Evolutionary conservation across 1,284 basidiomycete genomes (phyloP).

Genomic region (Austroboletus novae-zelandiae): DNA sequence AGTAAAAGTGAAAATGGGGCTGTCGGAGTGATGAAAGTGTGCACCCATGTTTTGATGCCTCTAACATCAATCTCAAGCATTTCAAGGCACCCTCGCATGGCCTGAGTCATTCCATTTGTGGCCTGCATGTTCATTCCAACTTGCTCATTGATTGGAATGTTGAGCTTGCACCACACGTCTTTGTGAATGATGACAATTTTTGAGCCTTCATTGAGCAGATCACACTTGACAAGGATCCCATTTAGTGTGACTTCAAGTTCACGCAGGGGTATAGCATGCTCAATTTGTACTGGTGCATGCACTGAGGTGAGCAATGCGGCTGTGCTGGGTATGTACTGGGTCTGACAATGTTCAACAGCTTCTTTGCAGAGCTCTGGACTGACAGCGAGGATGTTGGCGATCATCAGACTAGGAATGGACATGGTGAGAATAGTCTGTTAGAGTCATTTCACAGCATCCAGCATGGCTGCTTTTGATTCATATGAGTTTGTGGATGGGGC

Average conservation of each 20-base stretch:
- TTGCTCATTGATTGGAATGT: no score
- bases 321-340: not conserved
- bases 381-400: slow-evolving; percentile 12
- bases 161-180: not conserved
- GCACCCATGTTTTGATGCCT: no score
- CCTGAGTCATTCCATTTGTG: no score
- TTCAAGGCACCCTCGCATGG: no score
- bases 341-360: no score
- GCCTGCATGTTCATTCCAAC: no score
- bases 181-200: slow-evolving; percentile 6
- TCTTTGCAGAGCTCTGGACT: slow-evolving; percentile 13
- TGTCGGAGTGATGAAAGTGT: no score
- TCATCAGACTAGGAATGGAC: slow-evolving; percentile 4
- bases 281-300: not conserved
- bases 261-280: not conserved
- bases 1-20: no score
- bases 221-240: not conserved
- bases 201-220: slow-evolving; percentile 6
- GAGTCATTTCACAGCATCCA: not conserved
- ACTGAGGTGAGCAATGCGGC: not conserved
- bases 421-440: slow-evolving; percentile 5
- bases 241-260: slow-evolving; percentile 2
- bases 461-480: no score
- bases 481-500: slow-evolving; percentile 1
- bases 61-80: no score